Percentiles rank a stretch among this genome's conserved stretches.
These are phyloP conservation scores for Trichocladium antarcticum DNA, from an alignment of 495 filamentous ascomycete genomes.

Conservation along the genomic window DNA sequence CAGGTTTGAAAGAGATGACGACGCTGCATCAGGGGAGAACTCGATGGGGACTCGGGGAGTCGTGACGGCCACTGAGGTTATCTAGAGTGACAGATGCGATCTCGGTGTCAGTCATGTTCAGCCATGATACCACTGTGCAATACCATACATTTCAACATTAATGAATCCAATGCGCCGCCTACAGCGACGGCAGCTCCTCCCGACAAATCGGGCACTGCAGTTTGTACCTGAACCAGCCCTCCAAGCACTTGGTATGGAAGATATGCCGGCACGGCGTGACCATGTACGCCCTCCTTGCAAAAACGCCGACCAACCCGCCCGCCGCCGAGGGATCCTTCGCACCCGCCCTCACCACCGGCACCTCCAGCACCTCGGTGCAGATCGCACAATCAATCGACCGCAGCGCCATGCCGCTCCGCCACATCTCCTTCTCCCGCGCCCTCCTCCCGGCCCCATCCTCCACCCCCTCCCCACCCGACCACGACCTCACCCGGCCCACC, in stretches of 20 bases:
- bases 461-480: slow-evolving; percentile 4
- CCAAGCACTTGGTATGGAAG: slow-evolving; percentile 85
- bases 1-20: no score
- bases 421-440: slow-evolving; percentile 23
- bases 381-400: slow-evolving; percentile 75
- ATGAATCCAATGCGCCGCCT: no score
- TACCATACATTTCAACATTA: no score
- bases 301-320: slow-evolving; percentile 55
- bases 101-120: no score
- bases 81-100: no score
- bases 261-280: slow-evolving; percentile 94
- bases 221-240: slow-evolving; percentile 90
- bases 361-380: slow-evolving; percentile 82
- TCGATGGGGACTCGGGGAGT: no score
- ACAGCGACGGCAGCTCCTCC: slow-evolving; percentile 77
- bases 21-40: no score
- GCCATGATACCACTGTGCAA: not conserved
- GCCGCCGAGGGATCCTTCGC: slow-evolving; percentile 37
- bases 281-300: slow-evolving; percentile 81
- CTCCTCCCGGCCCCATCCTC: slow-evolving; percentile 8
- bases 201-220: slow-evolving; percentile 94
- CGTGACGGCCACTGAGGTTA: no score
- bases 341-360: slow-evolving; percentile 59
- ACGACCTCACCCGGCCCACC: slow-evolving; percentile 3
- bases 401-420: slow-evolving; percentile 33